A percentile compares a stretch with the other conserved stretches of the same genome.
Evolutionary conservation across 345 rosid genomes (phyloP).

Genomic region (Dipteronia dyeriana): DNA sequence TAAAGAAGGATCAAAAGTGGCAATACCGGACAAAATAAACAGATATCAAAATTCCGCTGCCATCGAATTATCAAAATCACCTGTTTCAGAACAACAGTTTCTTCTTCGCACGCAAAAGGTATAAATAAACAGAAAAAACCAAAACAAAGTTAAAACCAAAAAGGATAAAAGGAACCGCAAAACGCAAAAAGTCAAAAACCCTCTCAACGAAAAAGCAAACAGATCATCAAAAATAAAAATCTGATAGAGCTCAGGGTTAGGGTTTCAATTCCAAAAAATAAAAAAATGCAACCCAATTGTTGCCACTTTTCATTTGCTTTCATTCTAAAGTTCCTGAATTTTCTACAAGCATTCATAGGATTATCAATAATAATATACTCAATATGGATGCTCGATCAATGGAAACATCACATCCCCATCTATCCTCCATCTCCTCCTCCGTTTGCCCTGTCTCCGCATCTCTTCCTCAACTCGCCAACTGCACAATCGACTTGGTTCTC

Average conservation of each 20-base stretch:
- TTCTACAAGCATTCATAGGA: conserved; percentile 69
- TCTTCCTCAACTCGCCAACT: conserved; percentile 20
- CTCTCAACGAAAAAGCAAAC: not conserved
- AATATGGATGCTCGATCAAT: conserved; percentile 82
- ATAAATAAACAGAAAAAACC: not conserved
- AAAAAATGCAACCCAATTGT: conserved; percentile 61
- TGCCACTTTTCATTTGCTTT: conserved; percentile 70
- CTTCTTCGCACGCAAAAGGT: not conserved
- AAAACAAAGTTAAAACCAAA: not conserved
- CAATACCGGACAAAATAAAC: too few species aligned
- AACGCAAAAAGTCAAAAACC: not conserved
- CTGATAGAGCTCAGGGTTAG: conserved; percentile 7
- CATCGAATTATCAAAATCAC: not conserved
- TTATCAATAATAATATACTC: conserved; percentile 72
- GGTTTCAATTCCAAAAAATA: conserved; percentile 1
- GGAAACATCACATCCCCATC: conserved; percentile 55
- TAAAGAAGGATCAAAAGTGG: too few species aligned
- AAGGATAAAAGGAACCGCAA: not conserved
- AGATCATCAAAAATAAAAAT: not conserved
- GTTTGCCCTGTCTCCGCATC: conserved; percentile 39
- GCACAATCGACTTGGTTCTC: conserved; percentile 21
- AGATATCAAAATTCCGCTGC: not conserved
- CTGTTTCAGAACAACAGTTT: not conserved
- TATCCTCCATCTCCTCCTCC: conserved; percentile 42
- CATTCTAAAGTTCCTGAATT: conserved; percentile 62